Conservation (phyloP, 164 flowering plant species). For the Santalum album region DNA sequence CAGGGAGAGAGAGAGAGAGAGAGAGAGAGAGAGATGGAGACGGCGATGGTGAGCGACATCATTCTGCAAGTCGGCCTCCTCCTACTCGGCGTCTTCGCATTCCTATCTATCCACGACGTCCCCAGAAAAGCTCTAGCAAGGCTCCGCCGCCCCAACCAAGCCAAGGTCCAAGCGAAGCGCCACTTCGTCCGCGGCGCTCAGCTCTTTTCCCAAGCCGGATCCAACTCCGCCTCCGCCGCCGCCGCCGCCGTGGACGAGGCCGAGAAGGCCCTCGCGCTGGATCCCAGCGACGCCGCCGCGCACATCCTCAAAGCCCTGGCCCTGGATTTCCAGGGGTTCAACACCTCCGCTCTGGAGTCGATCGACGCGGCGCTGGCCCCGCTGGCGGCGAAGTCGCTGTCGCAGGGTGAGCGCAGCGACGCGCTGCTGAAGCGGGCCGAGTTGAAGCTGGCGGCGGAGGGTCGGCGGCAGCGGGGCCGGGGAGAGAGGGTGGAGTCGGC, state of each 20-base stretch:
- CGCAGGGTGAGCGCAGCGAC: slow-evolving; percentile 49
- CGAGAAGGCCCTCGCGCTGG: slow-evolving; percentile 54
- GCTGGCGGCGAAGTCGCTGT: slow-evolving; percentile 46
- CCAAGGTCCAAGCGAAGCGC: slow-evolving; percentile 51
- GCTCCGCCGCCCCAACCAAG: slow-evolving; percentile 32
- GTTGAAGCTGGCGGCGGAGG: slow-evolving; percentile 27
- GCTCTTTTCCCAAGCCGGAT: slow-evolving; percentile 56
- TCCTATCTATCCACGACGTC: slow-evolving; percentile 39
- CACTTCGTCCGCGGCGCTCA: slow-evolving; percentile 91
- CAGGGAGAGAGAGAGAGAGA: neutral
- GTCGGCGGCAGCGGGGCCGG: slow-evolving; percentile 9
- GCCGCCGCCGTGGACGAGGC: slow-evolving; percentile 50
- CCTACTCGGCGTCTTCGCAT: slow-evolving; percentile 20
- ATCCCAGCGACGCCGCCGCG: slow-evolving; percentile 79
- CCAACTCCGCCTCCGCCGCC: slow-evolving; percentile 24
- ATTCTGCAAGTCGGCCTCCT: slow-evolving; percentile 31
- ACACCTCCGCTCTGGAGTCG: slow-evolving; percentile 53
- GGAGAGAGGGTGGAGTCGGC: slow-evolving; percentile 50
- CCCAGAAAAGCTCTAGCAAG: slow-evolving; percentile 37
- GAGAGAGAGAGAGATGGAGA: neutral
- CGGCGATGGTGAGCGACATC: slow-evolving; percentile 20
- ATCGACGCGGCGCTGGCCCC: slow-evolving; percentile 60
- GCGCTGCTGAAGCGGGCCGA: slow-evolving; percentile 73
- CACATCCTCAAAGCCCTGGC: slow-evolving; percentile 75
- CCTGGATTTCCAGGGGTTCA: slow-evolving; percentile 56